These are phyloP conservation scores for Ophiocordyceps robertsii DNA, from an alignment of 2,329 filamentous ascomycete species.

Conservation along the genomic window DNA sequence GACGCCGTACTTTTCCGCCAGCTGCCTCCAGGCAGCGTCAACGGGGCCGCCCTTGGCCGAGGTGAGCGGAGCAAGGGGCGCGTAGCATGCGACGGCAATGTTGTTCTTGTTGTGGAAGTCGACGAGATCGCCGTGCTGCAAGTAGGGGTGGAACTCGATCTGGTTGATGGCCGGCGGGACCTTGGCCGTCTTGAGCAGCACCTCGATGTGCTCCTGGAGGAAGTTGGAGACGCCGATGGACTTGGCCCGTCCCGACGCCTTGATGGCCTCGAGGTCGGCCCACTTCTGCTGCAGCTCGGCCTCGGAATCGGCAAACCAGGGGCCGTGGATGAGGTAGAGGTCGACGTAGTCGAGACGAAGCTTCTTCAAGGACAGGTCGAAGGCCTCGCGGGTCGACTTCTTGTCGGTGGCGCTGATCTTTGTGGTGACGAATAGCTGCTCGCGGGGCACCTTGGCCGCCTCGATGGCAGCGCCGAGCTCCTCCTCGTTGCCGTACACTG, in stretches of 20 bases:
- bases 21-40: slow-evolving; percentile 31
- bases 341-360: slow-evolving; percentile 61
- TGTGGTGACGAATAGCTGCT: slow-evolving; percentile 55
- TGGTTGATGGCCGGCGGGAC: slow-evolving; percentile 61
- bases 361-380: slow-evolving; percentile 47
- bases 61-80: slow-evolving; percentile 37
- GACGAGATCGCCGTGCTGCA: slow-evolving; percentile 49
- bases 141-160: slow-evolving; percentile 68
- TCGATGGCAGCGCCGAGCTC: slow-evolving; percentile 63
- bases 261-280: slow-evolving; percentile 51
- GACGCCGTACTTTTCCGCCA: slow-evolving; percentile 47
- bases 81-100: slow-evolving; percentile 44
- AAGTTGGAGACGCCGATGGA: slow-evolving; percentile 75
- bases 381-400: slow-evolving; percentile 31
- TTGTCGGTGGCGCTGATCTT: slow-evolving; percentile 33
- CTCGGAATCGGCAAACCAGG: slow-evolving; percentile 35
- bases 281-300: slow-evolving; percentile 44
- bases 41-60: slow-evolving; percentile 37
- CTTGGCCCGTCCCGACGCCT: slow-evolving; percentile 48
- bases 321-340: slow-evolving; percentile 51
- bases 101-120: slow-evolving; percentile 41
- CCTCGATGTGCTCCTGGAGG: slow-evolving; percentile 38
- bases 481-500: slow-evolving; percentile 51
- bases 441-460: slow-evolving; percentile 47
- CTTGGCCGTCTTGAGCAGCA: slow-evolving; percentile 43